These are phyloP conservation scores for Thielaviopsis musarum DNA, from an alignment of 2,329 filamentous ascomycete genomes.

Conservation along the genomic window DNA sequence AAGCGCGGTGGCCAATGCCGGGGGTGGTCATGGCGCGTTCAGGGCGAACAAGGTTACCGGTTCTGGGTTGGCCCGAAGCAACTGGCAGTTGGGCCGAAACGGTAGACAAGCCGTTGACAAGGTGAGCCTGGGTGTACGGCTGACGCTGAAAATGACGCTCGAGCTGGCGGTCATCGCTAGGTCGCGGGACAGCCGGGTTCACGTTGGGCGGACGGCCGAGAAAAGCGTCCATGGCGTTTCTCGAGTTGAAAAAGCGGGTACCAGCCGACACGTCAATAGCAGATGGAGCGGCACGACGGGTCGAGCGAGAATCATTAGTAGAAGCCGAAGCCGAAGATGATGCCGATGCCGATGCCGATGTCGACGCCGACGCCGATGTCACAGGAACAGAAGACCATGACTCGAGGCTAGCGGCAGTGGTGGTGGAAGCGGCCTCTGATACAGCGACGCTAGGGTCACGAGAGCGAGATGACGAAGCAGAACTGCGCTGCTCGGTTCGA, in stretches of 20 bases:
- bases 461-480: not conserved
- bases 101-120: slow-evolving; percentile 8
- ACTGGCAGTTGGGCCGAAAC: slow-evolving; percentile 6
- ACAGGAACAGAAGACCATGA: no score
- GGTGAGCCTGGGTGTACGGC: slow-evolving; percentile 8
- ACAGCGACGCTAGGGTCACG: not conserved
- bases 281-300: not conserved
- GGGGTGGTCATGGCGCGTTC: slow-evolving; percentile 11
- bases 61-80: slow-evolving; percentile 9
- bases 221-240: no score
- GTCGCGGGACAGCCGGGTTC: no score
- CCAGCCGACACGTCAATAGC: slow-evolving; percentile 28
- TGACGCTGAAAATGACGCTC: not conserved
- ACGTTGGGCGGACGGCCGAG: no score
- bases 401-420: not conserved
- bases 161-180: no score
- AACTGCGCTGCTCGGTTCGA: not conserved
- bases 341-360: not conserved
- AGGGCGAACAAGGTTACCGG: slow-evolving; percentile 3
- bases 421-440: not conserved
- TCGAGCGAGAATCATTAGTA: not conserved
- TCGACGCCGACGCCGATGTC: not conserved
- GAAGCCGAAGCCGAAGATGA: not conserved
- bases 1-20: slow-evolving; percentile 1
- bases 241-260: not conserved